Base-by-base conservation (phyloP, 2,329 filamentous ascomycete species). In the Trematosphaeria pertusa region DNA sequence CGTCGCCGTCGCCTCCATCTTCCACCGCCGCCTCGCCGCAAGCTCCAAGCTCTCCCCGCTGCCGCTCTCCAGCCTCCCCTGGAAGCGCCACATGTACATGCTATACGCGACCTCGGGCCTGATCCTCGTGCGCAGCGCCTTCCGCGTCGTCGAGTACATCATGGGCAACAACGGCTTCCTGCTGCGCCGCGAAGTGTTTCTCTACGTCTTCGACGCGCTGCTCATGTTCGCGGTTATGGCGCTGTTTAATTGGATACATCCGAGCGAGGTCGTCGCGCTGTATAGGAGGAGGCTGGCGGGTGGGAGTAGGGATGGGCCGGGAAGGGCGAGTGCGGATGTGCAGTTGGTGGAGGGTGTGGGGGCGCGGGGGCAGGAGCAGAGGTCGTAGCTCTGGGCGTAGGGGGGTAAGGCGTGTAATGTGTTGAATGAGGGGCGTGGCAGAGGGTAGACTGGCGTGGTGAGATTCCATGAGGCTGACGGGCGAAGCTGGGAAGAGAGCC, bases 111-210 rank as follows among this genome's bases (percentile, higher is more conserved):
- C 72, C 28, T 75, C 70, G 51, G 50, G 59, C 0, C 60, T 81
- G n/a, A 80, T 82, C 56, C 62, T 82, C 48, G 41, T 80, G 10
- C 70, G 80, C 39, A 75, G 67, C 18, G 49, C 81, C 1, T 80
- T 80, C 45, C 72, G 80, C 34, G 67, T 81, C 12, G 57, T 74
- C 9, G 79, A 82, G 62, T 82, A 78, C 43, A 49, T 70, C 0
- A 58, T 72, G 50, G 78, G 78, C 1, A 67, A 73, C 18, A 55
- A 69, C 22, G 78, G 79, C 2, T 73, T 67, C 34, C 54, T 82
- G n/a, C 59, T 79, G 30, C 48, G 50, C 4, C 63, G 70, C 18
- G 78, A 81, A 63, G 56, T 67, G 3, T 78, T 64, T 37, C 41
- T 77, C 3, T 78, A 78, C 52, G 53, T 75, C 19, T 75, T 79